These are phyloP conservation scores for Simplicillium sp. DNA, from an alignment of 2,329 filamentous ascomycete genomes.

Conservation along the genomic window DNA sequence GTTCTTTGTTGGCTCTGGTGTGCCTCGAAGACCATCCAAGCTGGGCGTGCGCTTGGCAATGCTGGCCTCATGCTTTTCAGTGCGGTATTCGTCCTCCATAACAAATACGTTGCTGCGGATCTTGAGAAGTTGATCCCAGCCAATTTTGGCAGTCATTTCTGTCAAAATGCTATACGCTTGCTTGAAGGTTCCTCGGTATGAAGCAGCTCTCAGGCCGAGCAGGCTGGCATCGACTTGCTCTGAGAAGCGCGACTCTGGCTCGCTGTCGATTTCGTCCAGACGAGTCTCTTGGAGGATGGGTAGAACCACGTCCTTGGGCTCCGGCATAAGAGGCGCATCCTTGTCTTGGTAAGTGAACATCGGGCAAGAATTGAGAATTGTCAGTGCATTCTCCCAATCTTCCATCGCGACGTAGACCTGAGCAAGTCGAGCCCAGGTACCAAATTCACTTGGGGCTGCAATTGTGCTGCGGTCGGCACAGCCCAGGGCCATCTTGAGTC, in stretches of 20 bases:
- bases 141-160: conserved; percentile 92
- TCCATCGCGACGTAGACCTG: conserved; percentile 92
- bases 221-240: conserved; percentile 85
- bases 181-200: conserved; percentile 91
- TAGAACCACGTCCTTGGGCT: conserved; percentile 78
- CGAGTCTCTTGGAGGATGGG: conserved; percentile 83
- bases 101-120: conserved; percentile 96
- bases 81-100: conserved; percentile 97
- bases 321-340: conserved; percentile 88
- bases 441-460: conserved; percentile 92
- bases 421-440: conserved; percentile 87
- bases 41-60: conserved; percentile 62
- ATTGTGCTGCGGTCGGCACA: conserved; percentile 93
- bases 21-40: conserved; percentile 66
- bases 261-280: conserved; percentile 93
- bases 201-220: conserved; percentile 74
- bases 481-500: conserved; percentile 77
- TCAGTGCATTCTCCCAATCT: conserved; percentile 90
- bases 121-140: conserved; percentile 92
- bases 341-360: conserved; percentile 99
- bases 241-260: conserved; percentile 67
- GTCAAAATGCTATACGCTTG: conserved; percentile 91
- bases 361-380: conserved; percentile 94
- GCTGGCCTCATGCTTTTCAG: conserved; percentile 63
- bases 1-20: conserved; percentile 50